Conservation (phyloP, 768 basidiomycete species). For the Mycena pura region DNA sequence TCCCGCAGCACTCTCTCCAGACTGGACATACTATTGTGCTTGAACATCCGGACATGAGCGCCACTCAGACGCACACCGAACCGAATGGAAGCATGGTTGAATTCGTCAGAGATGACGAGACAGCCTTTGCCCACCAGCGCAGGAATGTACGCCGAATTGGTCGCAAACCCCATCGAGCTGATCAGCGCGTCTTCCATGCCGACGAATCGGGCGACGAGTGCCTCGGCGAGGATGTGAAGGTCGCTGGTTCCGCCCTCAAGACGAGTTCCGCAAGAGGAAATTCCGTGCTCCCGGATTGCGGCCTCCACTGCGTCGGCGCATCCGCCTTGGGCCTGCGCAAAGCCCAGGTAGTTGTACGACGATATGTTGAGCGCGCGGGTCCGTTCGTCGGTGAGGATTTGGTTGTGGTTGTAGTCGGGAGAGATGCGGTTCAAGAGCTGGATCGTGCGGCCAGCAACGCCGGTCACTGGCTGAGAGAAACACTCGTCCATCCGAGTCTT, state of each 20-base stretch:
- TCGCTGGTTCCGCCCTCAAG: slow-evolving; percentile 88
- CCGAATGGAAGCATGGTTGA: slow-evolving; percentile 97
- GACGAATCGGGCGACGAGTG: slow-evolving; percentile 87
- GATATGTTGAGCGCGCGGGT: slow-evolving; percentile 96
- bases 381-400: slow-evolving; percentile 75
- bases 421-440: slow-evolving; percentile 84
- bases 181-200: slow-evolving; percentile 92
- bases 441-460: slow-evolving; percentile 95
- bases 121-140: slow-evolving; percentile 91
- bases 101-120: slow-evolving; percentile 96
- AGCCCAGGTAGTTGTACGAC: slow-evolving; percentile 99
- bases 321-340: slow-evolving; percentile 90
- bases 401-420: slow-evolving; percentile 80
- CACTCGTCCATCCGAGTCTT: slow-evolving; percentile 96
- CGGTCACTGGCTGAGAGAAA: slow-evolving; percentile 91
- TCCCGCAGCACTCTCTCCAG: slow-evolving; percentile 86
- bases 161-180: slow-evolving; percentile 94
- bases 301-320: slow-evolving; percentile 96
- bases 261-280: slow-evolving; percentile 78
- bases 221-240: slow-evolving; percentile 80
- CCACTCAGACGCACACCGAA: slow-evolving; percentile 90
- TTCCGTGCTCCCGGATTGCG: slow-evolving; percentile 78
- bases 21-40: slow-evolving; percentile 92
- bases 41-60: slow-evolving; percentile 90
- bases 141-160: slow-evolving; percentile 92